phyloP scores from a whole-genome alignment of 495 filamentous ascomycete species.

The Podospora sp. region DNA sequence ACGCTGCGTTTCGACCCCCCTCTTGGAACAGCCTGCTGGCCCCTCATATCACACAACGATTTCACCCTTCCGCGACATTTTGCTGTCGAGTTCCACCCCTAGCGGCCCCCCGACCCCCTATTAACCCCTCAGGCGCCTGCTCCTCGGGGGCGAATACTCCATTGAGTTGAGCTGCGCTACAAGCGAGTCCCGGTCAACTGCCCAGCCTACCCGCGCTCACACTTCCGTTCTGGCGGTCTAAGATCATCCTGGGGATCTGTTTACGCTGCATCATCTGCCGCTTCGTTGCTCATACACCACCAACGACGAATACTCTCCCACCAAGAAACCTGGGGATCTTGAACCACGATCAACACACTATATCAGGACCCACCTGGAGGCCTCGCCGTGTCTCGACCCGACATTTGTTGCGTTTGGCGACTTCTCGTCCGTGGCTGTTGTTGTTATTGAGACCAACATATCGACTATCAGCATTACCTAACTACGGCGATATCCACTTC shows the following conservation, averaged over 20 bases:
- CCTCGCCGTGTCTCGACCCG: too few relatives aligned
- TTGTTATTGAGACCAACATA: background rate
- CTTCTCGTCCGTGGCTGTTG: background rate
- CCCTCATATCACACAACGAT: background rate
- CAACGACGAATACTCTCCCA: background rate
- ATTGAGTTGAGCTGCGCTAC: background rate
- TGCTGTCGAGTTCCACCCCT: background rate
- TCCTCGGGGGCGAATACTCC: background rate
- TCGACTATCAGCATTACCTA: background rate
- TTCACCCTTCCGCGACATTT: background rate
- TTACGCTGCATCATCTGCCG: background rate
- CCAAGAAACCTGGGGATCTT: background rate
- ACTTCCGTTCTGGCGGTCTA: background rate
- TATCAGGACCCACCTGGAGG: too few relatives aligned
- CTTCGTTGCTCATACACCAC: background rate
- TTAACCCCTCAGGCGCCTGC: slow-evolving; percentile 15
- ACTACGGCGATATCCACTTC: background rate
- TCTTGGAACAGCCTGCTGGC: background rate
- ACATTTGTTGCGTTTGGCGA: too few relatives aligned
- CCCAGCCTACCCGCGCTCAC: slow-evolving; percentile 11
- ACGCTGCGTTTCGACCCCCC: background rate
- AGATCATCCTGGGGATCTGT: background rate
- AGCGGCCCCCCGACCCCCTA: background rate
- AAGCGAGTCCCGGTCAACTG: slow-evolving; percentile 22
- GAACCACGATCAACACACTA: background rate